These are phyloP conservation scores for Papiliotrema flavescens DNA, from an alignment of 1,284 basidiomycete species.

Conservation along the genomic window DNA sequence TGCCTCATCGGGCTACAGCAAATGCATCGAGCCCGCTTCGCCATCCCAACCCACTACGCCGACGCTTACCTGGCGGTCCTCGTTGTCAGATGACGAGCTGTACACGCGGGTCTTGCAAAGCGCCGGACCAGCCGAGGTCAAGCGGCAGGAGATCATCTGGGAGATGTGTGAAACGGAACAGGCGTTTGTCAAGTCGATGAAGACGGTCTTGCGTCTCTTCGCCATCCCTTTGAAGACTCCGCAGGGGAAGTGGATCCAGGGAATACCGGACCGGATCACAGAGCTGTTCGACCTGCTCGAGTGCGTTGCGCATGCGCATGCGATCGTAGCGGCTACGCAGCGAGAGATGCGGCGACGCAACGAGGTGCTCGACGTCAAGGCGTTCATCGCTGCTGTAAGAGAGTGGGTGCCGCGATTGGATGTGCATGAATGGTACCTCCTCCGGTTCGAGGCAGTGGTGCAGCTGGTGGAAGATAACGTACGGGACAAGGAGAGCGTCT, in stretches of 20 bases:
- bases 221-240: constrained; percentile 66
- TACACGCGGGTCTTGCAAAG: constrained; percentile 18
- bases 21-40: constrained; percentile 24
- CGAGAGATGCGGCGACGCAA: constrained; percentile 45
- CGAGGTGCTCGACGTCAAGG: constrained; percentile 47
- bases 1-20: constrained; percentile 35
- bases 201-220: constrained; percentile 64
- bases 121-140: constrained; percentile 55
- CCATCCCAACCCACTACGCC: constrained; percentile 13
- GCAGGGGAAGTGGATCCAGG: constrained; percentile 71
- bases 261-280: constrained; percentile 64
- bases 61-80: constrained; percentile 32
- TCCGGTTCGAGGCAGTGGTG: constrained; percentile 62
- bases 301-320: constrained; percentile 72
- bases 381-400: constrained; percentile 59
- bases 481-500: constrained; percentile 59
- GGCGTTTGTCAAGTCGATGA: constrained; percentile 62
- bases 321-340: constrained; percentile 58
- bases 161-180: constrained; percentile 66
- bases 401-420: constrained; percentile 64
- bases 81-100: constrained; percentile 18
- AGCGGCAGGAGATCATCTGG: constrained; percentile 65
- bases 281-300: constrained; percentile 79
- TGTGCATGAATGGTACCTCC: constrained; percentile 79
- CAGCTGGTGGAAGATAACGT: constrained; percentile 58